Evolutionary conservation across 2,329 filamentous ascomycete species (phyloP), one percentile per base, ranked within the genome.

Genomic region (Fusarium domesticum): DNA sequence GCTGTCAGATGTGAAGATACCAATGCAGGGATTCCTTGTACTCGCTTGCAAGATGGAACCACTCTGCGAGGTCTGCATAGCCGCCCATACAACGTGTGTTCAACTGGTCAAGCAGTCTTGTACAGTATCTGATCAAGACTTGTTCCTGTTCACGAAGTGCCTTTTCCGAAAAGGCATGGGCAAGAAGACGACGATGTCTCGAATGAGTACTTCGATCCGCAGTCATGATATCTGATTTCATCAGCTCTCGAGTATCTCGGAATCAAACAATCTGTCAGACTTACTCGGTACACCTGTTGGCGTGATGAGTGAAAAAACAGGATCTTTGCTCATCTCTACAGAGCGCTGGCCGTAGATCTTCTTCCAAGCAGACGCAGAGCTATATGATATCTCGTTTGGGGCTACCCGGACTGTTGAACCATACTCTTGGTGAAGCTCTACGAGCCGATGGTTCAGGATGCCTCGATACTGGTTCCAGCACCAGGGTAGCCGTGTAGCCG

Each of bases 81-180:
- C 48, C 53, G 12, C 19, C n/a, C 2, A 31, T 10, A 12, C 45
- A 35, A 12, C 37, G 40, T 12, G 18, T 15, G 11, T 54, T 43
- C 2, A 56, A n/a, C 18, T 52, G 51, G 10, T 35, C 23, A 1
- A 51, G 46, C 3, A 56, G 37, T 28, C 43, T 52, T 4, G 48
- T 48, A 12, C 51, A 48, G 17, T 54, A 56, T 18, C 50, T 40
- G 3, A 45, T 40, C 14, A 56, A 19, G n/a, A 54, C 35, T 4
- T 28, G 36, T 30, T 56, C 53, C 37, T 56, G 53, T 10, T 56
- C 53, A 1, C 51, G 43, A 16, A 56, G 48, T 3, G 51, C 53
- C n/a, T 45, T 56, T 23, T 56, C 51, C 0, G 53, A 56, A 19
- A 56, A 54, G 3, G 53, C 53, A 36, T 56, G 51, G 0, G 53